Percentiles rank a stretch among this genome's conserved stretches.
phyloP scores from a whole-genome alignment of 176 grass and related monocot genomes.

The Aegilops speltoides region DNA sequence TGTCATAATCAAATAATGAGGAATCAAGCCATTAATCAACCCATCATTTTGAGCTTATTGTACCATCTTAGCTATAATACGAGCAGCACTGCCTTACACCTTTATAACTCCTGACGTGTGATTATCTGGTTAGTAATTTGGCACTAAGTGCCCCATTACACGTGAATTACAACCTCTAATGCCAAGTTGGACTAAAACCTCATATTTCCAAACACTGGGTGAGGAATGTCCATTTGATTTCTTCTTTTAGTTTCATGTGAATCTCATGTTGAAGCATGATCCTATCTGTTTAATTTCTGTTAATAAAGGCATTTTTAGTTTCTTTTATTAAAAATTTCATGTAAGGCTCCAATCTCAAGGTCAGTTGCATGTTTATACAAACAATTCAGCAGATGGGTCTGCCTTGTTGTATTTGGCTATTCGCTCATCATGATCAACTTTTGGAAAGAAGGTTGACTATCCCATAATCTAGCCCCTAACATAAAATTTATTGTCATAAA shows the following conservation, averaged over 20 bases:
- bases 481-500: background rate
- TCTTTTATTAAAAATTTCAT: background rate
- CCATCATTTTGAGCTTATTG: too few species aligned
- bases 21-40: too few species aligned
- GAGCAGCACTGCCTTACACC: too few species aligned
- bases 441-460: background rate
- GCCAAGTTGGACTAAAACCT: background rate
- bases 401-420: background rate
- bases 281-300: background rate
- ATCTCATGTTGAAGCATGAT: background rate
- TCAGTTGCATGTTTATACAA: background rate
- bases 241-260: slow-evolving; percentile 1
- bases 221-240: background rate
- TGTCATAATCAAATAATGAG: too few species aligned
- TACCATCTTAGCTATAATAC: too few species aligned
- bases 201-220: background rate
- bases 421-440: background rate
- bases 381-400: background rate
- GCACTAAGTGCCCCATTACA: background rate
- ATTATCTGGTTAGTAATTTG: too few species aligned
- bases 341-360: background rate
- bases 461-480: background rate
- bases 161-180: background rate
- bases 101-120: too few species aligned
- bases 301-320: background rate